These are phyloP conservation scores for Stephanodiscus triporus DNA, from an alignment of 108 stramenopile species.

Conservation along the genomic window DNA sequence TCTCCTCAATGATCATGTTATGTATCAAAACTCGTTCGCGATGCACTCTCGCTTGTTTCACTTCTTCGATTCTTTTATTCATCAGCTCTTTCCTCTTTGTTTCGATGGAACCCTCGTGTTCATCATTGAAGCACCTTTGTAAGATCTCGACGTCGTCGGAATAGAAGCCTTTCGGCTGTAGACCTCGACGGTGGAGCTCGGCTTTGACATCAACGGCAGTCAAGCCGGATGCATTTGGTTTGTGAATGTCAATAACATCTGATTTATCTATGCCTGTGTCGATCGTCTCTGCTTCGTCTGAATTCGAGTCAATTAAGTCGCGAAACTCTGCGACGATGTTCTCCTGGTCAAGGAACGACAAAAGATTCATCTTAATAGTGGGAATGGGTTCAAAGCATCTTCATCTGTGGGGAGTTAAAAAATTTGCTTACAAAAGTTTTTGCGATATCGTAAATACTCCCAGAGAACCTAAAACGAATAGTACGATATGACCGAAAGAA, in stretches of 20 bases:
- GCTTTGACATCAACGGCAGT: neutral
- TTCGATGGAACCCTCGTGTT: neutral
- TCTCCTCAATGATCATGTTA: constrained; percentile 24
- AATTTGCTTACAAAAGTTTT: too few species aligned
- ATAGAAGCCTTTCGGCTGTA: constrained; percentile 24
- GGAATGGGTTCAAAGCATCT: too few species aligned
- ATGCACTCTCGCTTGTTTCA: constrained; percentile 4
- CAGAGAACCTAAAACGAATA: too few species aligned
- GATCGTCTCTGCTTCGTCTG: constrained; percentile 1
- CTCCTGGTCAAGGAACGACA: neutral
- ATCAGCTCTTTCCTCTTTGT: neutral
- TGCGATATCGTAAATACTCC: too few species aligned
- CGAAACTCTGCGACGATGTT: neutral
- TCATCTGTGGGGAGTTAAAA: too few species aligned
- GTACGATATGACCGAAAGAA: too few species aligned
- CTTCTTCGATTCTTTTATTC: neutral
- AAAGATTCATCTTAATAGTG: neutral
- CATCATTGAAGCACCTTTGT: constrained; percentile 15
- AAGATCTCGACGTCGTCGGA: constrained; percentile 21
- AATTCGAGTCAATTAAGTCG: neutral
- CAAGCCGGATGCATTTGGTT: neutral
- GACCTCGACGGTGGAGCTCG: constrained; percentile 10
- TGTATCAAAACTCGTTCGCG: constrained; percentile 7
- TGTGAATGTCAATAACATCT: neutral
- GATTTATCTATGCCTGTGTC: neutral